Evolutionary conservation across 345 rosid genomes (phyloP).

Genomic region (Psidium friedrichsthalianum): DNA sequence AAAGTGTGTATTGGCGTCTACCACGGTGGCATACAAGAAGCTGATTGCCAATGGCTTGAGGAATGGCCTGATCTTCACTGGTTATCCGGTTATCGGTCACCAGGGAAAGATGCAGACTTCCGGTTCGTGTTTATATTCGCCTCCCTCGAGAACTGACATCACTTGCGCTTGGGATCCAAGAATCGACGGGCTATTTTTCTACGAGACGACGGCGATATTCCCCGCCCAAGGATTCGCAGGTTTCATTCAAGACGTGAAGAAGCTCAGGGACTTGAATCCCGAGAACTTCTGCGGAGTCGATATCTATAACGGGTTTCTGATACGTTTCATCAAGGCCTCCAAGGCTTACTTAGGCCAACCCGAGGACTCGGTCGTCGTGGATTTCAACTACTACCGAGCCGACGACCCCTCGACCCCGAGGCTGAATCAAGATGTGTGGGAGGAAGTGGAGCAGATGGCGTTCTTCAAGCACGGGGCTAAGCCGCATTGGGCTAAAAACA

Average conservation of each 20-base stretch:
- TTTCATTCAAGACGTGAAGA: conserved; percentile 51
- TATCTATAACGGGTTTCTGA: conserved; percentile 52
- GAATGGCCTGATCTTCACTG: conserved; percentile 52
- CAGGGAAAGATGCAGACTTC: conserved; percentile 81
- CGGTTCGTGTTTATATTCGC: conserved; percentile 70
- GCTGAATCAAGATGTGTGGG: conserved; percentile 62
- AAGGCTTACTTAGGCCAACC: conserved; percentile 63
- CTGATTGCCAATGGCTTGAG: conserved; percentile 57
- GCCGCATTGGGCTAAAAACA: conserved; percentile 89
- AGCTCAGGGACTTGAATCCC: conserved; percentile 45
- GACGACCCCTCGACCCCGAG: conserved; percentile 51
- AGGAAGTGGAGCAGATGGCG: conserved; percentile 89
- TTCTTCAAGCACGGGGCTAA: conserved; percentile 64
- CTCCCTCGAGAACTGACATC: conserved; percentile 21
- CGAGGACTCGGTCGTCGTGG: conserved; percentile 70
- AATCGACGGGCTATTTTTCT: conserved; percentile 64
- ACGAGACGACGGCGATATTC: conserved; percentile 66
- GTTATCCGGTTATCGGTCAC: conserved; percentile 69
- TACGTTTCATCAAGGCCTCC: conserved; percentile 72
- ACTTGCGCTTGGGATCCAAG: conserved; percentile 81
- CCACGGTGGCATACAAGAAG: conserved; percentile 50
- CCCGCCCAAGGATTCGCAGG: conserved; percentile 30
- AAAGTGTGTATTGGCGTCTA: conserved; percentile 40
- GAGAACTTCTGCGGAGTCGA: conserved; percentile 64
- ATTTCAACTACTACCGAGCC: conserved; percentile 70